Evolutionary conservation across 371 early-diverging fungal species (phyloP).

Genomic region (Apophysomyces sp.): DNA sequence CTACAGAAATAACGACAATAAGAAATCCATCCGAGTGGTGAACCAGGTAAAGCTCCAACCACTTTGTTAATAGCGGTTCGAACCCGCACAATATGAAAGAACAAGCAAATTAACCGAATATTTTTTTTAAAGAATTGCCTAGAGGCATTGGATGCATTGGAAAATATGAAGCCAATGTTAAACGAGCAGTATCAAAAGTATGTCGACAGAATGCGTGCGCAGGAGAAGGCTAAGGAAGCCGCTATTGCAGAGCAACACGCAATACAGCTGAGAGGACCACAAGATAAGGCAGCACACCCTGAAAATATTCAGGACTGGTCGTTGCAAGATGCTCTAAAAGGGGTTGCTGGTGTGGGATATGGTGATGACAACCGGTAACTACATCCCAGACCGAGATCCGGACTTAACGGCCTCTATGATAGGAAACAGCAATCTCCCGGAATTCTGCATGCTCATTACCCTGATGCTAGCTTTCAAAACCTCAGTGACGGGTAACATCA

Average conservation of each 20-base stretch:
- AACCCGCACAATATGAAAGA: no score
- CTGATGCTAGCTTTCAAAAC: slow-evolving; percentile 17
- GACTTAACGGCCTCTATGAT: background rate
- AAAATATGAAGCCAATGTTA: slow-evolving; percentile 42
- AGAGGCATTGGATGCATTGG: slow-evolving; percentile 49
- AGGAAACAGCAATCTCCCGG: background rate
- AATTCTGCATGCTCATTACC: slow-evolving; percentile 18
- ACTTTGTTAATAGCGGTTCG: background rate
- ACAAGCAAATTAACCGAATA: background rate
- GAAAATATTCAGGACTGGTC: slow-evolving; percentile 30
- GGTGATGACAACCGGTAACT: background rate
- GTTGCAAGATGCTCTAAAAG: slow-evolving; percentile 45
- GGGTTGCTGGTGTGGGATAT: slow-evolving; percentile 37
- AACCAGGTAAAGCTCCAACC: slow-evolving; percentile 36
- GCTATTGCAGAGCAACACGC: slow-evolving; percentile 6
- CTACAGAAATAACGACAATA: slow-evolving; percentile 41
- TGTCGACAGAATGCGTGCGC: slow-evolving; percentile 4
- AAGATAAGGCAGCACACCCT: background rate
- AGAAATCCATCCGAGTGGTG: slow-evolving; percentile 23
- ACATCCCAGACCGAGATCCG: background rate
- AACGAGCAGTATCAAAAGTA: slow-evolving; percentile 21
- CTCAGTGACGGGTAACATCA: slow-evolving; percentile 37
- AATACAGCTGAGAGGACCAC: slow-evolving; percentile 1
- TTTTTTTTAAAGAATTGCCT: slow-evolving; percentile 35
- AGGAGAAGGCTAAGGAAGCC: slow-evolving; percentile 3